Evolutionary conservation across 768 basidiomycete genomes (phyloP).

Genomic region (Atractiella rhizophila): DNA sequence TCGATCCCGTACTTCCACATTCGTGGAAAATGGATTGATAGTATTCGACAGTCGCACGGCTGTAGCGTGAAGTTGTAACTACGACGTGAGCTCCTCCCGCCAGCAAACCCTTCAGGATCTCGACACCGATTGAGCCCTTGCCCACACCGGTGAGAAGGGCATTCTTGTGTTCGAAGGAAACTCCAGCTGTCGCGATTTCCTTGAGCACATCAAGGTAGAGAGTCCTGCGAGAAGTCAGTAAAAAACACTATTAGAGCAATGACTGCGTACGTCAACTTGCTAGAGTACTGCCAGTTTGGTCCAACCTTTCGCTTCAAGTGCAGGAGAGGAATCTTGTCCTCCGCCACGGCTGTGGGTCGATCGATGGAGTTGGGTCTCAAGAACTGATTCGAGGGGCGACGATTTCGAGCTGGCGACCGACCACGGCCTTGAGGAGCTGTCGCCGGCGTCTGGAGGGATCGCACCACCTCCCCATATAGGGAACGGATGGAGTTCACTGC

Average conservation of each 20-base stretch:
- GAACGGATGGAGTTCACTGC: constrained; percentile 77
- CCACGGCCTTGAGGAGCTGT: constrained; percentile 24
- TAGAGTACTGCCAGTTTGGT: constrained; percentile 83
- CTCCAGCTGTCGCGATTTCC: constrained; percentile 94
- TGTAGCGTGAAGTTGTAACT: constrained; percentile 93
- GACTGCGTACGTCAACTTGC: constrained; percentile 67
- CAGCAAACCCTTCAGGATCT: constrained; percentile 84
- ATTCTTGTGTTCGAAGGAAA: constrained; percentile 97
- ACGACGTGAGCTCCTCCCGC: constrained; percentile 91
- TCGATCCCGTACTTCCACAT: constrained; percentile 81
- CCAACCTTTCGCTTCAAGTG: constrained; percentile 95
- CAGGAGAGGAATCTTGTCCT: constrained; percentile 76
- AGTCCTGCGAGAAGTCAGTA: constrained; percentile 5
- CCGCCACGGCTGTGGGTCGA: constrained; percentile 39
- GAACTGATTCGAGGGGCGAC: constrained; percentile 90
- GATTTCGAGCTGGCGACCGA: constrained; percentile 30
- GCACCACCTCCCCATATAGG: constrained; percentile 86
- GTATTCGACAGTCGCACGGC: constrained; percentile 81
- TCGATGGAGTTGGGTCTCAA: constrained; percentile 59
- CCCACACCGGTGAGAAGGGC: constrained; percentile 93
- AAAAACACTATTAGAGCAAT: constrained; percentile 12
- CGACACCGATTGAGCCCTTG: constrained; percentile 90
- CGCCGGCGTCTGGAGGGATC: constrained; percentile 55
- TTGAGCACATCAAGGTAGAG: constrained; percentile 85
- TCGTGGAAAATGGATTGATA: constrained; percentile 96